A percentile compares a stretch with the other conserved stretches of the same genome.
phyloP scores from a whole-genome alignment of 169 alveolate species.

The Perkinsus chesapeaki region DNA sequence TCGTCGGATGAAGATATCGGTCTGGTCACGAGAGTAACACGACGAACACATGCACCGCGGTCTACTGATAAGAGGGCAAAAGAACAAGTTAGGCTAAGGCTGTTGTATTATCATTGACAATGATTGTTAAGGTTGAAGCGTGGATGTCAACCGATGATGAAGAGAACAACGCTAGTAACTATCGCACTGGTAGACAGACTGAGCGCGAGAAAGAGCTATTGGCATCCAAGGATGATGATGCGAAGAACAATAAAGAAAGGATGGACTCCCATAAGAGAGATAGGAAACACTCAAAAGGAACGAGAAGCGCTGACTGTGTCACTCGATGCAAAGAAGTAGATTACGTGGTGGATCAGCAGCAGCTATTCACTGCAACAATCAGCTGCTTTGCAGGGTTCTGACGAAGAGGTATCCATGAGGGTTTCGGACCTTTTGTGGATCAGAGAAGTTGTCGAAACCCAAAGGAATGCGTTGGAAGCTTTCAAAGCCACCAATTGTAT shows the following conservation, averaged over 20 bases:
- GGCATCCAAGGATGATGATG: too few species aligned
- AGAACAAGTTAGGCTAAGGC: not conserved
- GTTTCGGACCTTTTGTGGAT: not conserved
- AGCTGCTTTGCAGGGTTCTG: too few species aligned
- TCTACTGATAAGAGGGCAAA: not conserved
- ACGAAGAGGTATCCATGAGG: not conserved
- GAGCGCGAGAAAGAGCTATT: not conserved
- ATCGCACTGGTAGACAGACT: not conserved
- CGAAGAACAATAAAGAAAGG: too few species aligned
- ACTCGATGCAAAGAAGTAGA: too few species aligned
- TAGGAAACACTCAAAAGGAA: too few species aligned
- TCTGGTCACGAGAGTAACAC: not conserved
- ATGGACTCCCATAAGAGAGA: too few species aligned
- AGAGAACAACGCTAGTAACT: not conserved
- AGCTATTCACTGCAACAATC: too few species aligned
- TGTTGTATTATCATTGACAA: too few species aligned
- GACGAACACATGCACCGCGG: not conserved
- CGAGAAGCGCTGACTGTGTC: too few species aligned
- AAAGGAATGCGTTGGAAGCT: not conserved
- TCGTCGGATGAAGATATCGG: not conserved
- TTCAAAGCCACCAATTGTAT: not conserved
- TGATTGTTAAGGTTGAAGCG: not conserved
- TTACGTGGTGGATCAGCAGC: too few species aligned
- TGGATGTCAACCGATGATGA: not conserved
- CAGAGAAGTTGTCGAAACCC: not conserved